phyloP scores from a whole-genome alignment of 2,329 filamentous ascomycete genomes.

The Lasiodiplodia theobromae region DNA sequence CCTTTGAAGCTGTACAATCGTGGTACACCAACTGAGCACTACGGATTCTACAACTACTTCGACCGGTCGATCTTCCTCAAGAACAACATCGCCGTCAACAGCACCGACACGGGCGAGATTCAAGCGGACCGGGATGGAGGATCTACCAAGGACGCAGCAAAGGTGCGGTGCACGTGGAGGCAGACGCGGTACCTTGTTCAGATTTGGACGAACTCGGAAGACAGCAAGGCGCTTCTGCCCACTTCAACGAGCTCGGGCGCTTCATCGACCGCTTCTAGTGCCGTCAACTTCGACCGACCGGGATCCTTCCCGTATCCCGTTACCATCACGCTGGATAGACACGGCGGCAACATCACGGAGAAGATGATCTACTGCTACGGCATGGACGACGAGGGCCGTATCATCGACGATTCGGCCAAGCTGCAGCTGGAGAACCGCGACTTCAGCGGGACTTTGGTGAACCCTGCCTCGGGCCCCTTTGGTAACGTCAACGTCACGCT shows the following conservation, averaged over 20 bases:
- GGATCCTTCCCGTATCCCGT: slow-evolving; percentile 69
- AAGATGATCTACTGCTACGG: slow-evolving; percentile 69
- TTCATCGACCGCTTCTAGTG: slow-evolving; percentile 44
- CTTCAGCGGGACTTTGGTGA: slow-evolving; percentile 59
- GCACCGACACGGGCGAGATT: slow-evolving; percentile 46
- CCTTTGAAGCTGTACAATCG: slow-evolving; percentile 87
- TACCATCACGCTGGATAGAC: slow-evolving; percentile 66
- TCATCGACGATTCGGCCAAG: slow-evolving; percentile 53
- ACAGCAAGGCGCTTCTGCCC: slow-evolving; percentile 44
- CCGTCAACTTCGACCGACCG: slow-evolving; percentile 58
- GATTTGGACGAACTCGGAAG: slow-evolving; percentile 65
- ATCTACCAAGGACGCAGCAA: slow-evolving; percentile 53
- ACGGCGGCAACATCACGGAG: slow-evolving; percentile 60
- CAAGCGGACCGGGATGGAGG: slow-evolving; percentile 60
- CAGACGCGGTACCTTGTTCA: slow-evolving; percentile 68
- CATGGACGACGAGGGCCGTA: slow-evolving; percentile 56
- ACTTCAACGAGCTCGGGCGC: slow-evolving; percentile 32
- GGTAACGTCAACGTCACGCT: slow-evolving; percentile 39
- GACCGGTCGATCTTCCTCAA: slow-evolving; percentile 85
- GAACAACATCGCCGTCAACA: slow-evolving; percentile 59
- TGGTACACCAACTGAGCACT: slow-evolving; percentile 81
- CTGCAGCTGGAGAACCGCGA: slow-evolving; percentile 61
- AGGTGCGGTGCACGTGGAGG: slow-evolving; percentile 63
- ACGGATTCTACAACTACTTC: slow-evolving; percentile 93
- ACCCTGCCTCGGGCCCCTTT: slow-evolving; percentile 57